phyloP scores from a whole-genome alignment of 2,329 filamentous ascomycete genomes.

The Teratosphaeria pseudoeucalypti region DNA sequence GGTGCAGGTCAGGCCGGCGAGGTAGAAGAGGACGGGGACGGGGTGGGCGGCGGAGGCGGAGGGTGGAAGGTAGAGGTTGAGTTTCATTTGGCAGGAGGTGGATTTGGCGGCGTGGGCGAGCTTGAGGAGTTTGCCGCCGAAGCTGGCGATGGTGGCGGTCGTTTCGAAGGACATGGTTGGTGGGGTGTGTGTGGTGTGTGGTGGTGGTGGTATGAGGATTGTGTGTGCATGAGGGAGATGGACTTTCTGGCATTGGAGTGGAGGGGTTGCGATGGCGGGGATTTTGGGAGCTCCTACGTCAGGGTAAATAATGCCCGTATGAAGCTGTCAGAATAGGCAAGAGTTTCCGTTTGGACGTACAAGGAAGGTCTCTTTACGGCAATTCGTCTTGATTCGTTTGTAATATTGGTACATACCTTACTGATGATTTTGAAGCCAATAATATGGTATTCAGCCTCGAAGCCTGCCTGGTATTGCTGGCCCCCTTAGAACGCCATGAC shows the following conservation, averaged over 20 bases:
- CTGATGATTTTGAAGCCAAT: not conserved
- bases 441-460: not conserved
- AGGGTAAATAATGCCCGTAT: not conserved
- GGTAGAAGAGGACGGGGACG: conserved; percentile 80
- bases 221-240: not conserved
- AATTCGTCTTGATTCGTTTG: not conserved
- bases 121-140: conserved; percentile 91
- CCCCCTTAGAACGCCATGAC: not conserved
- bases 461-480: not conserved
- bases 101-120: conserved; percentile 70
- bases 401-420: not conserved
- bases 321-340: conserved; percentile 1
- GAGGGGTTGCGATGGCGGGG: not conserved
- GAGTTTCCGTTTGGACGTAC: not conserved
- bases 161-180: conserved; percentile 71
- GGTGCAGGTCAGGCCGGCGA: conserved; percentile 89
- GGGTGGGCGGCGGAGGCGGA: conserved; percentile 51
- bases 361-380: not conserved
- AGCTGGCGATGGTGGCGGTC: conserved; percentile 78
- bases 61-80: conserved; percentile 85
- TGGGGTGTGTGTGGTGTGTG: not conserved
- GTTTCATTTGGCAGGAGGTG: conserved; percentile 79
- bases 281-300: conserved; percentile 1
- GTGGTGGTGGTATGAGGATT: not conserved
- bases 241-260: not conserved